Conservation (phyloP, 371 early-diverging fungal genomes). For the Encephalitozoon romaleae region DNA sequence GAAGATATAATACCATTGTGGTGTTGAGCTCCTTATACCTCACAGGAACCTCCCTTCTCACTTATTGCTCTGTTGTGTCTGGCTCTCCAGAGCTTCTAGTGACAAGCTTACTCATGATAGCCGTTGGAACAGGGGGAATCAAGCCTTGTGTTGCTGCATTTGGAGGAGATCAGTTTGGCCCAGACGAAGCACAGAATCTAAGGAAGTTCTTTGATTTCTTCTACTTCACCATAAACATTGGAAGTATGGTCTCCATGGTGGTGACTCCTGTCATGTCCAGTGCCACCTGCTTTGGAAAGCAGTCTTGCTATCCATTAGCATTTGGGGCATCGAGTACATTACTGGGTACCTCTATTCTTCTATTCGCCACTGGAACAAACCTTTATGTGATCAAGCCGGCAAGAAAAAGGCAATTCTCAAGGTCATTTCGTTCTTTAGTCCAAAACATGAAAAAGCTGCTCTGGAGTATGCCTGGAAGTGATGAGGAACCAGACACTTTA, state of each 20-base stretch:
- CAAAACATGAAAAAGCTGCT: background rate
- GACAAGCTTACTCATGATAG: conserved; percentile 66
- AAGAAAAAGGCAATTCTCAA: conserved; percentile 2
- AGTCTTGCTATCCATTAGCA: conserved; percentile 53
- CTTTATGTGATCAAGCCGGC: conserved; percentile 19
- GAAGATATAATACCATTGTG: conserved; percentile 70
- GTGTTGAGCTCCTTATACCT: conserved; percentile 65
- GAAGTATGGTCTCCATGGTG: conserved; percentile 60
- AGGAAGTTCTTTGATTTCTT: conserved; percentile 65
- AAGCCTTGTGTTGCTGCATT: conserved; percentile 69
- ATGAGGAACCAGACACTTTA: background rate
- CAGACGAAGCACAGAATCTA: conserved; percentile 27
- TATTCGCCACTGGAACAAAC: conserved; percentile 41
- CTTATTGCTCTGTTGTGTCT: conserved; percentile 61
- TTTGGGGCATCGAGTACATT: conserved; percentile 53
- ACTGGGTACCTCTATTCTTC: conserved; percentile 39
- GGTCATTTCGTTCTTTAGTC: background rate
- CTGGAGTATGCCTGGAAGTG: background rate
- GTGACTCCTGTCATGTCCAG: conserved; percentile 12
- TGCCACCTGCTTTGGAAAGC: conserved; percentile 41
- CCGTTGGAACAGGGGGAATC: conserved; percentile 76
- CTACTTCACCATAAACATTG: conserved; percentile 73
- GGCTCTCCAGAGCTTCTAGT: conserved; percentile 66
- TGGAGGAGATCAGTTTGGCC: conserved; percentile 66
- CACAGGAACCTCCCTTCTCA: conserved; percentile 65